Base-by-base conservation (phyloP, 2,329 filamentous ascomycete genomes). In the Monosporascus sp. region DNA sequence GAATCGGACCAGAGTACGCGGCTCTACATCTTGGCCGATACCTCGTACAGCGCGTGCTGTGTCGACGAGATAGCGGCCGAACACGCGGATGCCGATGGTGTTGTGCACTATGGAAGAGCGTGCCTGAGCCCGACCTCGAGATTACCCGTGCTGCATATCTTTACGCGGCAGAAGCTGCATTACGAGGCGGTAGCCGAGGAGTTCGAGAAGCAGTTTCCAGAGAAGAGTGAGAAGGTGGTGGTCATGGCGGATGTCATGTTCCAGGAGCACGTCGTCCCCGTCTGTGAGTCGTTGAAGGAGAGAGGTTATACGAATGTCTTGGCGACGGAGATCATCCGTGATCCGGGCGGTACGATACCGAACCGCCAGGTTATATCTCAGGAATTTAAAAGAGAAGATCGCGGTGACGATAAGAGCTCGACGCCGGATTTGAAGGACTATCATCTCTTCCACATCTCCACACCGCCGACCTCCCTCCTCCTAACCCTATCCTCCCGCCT, bases 21-120 rank as follows among this genome's bases (percentile, higher is more conserved):
- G 56, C 77, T 97, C 50, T 96, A 89, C 62, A 92, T 99, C 55
- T 76, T 99, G 18, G 94, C 88, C 34, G 94, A 99, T 70, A 97
- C 94, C 2, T 97, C 93, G 2, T 99, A 97, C 71, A 95, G 94
- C 54, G 87, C 93, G 0, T 99, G 94, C 72, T 99, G 94, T 65
- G 92, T 97, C 18, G 94, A 99, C 65, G 94, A 99, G 73, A 86
- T 97, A 41, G 94, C 94, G 0, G 94, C 94, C 2, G 92, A 99
- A 69, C 94, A 99, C 68, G 88, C 90, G 17, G 81, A 90, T 63
- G 92, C 94, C 6, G 88, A 97, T 56, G 89, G 91, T 0, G 89
- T 97, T 1, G 86, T 99, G 15, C 94, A 99, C 68, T 99, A 97
- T 63, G 94, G 94, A 3, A 81, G 94, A 50, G 88, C 93, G 0